These are phyloP conservation scores for Gliomastix tumulicola DNA, from an alignment of 2,329 filamentous ascomycete genomes.

Conservation along the genomic window DNA sequence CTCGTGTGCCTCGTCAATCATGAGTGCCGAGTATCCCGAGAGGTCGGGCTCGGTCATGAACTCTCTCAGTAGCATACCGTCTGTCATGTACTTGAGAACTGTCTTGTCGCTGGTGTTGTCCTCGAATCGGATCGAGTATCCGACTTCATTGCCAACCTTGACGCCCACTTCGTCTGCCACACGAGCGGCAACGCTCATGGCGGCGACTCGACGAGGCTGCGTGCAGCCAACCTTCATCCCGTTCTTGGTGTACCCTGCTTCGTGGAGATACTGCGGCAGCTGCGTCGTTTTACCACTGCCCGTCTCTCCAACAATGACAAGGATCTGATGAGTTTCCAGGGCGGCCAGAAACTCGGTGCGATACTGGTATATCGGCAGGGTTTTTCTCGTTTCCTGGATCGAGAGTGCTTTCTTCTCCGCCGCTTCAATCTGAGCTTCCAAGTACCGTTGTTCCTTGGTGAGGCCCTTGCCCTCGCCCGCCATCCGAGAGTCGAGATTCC, in stretches of 20 bases:
- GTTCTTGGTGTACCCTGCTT: conserved; percentile 80
- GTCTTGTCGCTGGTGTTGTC: conserved; percentile 89
- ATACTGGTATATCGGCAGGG: conserved; percentile 83
- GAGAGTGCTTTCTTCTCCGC: conserved; percentile 82
- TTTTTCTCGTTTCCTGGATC: conserved; percentile 88
- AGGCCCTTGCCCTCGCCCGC: conserved; percentile 64
- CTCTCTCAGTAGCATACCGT: conserved; percentile 88
- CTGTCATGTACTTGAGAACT: conserved; percentile 91
- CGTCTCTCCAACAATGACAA: conserved; percentile 92
- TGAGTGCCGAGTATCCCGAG: conserved; percentile 74
- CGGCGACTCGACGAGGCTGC: conserved; percentile 88
- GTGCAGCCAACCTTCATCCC: conserved; percentile 87
- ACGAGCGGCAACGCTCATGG: conserved; percentile 95
- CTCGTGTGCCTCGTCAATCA: conserved; percentile 98
- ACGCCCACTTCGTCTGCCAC: conserved; percentile 91
- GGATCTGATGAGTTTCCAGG: conserved; percentile 74
- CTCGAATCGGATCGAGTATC: conserved; percentile 93
- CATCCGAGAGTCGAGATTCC: conserved; percentile 67
- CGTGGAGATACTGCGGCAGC: conserved; percentile 85
- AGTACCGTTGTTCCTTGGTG: conserved; percentile 70
- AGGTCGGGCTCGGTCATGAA: conserved; percentile 85
- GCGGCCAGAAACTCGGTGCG: conserved; percentile 82
- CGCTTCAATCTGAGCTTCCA: conserved; percentile 77
- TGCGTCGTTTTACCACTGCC: conserved; percentile 96
- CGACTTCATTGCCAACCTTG: conserved; percentile 85